phyloP scores from a whole-genome alignment of 306 rosid genomes.

The Cucurbita maxima region DNA sequence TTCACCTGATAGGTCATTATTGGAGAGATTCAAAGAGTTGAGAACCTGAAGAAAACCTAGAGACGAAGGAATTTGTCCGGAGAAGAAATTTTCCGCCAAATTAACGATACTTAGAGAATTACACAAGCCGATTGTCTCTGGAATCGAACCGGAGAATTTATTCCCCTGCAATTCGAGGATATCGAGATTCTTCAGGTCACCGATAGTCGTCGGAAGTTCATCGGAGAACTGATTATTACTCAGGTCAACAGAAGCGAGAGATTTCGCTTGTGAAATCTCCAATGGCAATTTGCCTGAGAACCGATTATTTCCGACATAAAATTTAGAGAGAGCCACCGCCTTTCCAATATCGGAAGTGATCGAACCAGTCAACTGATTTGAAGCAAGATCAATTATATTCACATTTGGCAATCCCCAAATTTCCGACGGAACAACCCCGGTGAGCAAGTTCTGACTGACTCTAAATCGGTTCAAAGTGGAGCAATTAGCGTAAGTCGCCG shows the following conservation, averaged over 20 bases:
- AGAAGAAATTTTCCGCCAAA: slow-evolving; percentile 35
- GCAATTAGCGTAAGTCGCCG: slow-evolving; percentile 41
- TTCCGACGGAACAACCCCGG: slow-evolving; percentile 46
- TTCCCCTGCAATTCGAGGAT: slow-evolving; percentile 42
- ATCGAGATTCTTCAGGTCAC: slow-evolving; percentile 40
- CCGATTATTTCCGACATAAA: slow-evolving; percentile 27
- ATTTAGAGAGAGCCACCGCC: slow-evolving; percentile 32
- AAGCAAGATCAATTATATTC: slow-evolving; percentile 38
- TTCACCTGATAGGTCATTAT: slow-evolving; percentile 45
- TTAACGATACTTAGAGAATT: slow-evolving; percentile 32
- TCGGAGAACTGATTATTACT: slow-evolving; percentile 47
- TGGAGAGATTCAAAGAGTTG: slow-evolving; percentile 49
- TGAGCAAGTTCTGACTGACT: slow-evolving; percentile 55
- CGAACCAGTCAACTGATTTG: slow-evolving; percentile 47
- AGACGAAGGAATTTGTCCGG: slow-evolving; percentile 44
- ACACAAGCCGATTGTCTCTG: slow-evolving; percentile 48
- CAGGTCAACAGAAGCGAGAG: slow-evolving; percentile 32
- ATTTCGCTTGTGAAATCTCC: slow-evolving; percentile 37
- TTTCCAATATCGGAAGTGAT: slow-evolving; percentile 35
- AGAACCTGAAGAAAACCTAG: slow-evolving; percentile 43
- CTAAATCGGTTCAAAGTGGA: slow-evolving; percentile 36
- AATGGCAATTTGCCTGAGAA: slow-evolving; percentile 50
- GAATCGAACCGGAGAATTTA: slow-evolving; percentile 41
- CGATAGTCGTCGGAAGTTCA: slow-evolving; percentile 35
- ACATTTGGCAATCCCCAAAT: slow-evolving; percentile 67